Conservation (phyloP, 2,329 filamentous ascomycete genomes). For the Cercospora sesami region DNA sequence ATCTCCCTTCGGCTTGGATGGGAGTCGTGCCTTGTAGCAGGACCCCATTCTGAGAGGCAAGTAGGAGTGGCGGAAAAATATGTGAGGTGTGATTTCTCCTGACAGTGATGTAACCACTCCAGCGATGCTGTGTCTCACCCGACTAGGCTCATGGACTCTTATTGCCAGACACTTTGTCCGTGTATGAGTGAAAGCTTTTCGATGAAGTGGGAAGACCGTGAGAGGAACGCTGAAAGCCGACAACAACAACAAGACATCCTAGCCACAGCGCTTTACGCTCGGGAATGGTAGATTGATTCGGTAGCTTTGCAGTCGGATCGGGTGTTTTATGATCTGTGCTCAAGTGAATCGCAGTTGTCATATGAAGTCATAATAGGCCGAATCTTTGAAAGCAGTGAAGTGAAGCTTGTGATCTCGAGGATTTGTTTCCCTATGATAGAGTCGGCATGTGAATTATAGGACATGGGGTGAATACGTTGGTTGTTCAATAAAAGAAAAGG, state of each 20-base stretch:
- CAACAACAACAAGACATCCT: neutral
- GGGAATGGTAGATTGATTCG: neutral
- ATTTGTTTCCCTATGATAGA: neutral
- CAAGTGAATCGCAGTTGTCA: neutral
- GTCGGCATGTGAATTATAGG: neutral
- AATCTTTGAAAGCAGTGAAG: neutral
- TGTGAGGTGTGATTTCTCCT: neutral
- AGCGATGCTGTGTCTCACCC: neutral
- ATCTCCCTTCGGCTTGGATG: neutral
- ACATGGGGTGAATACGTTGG: accelerated
- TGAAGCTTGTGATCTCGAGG: neutral
- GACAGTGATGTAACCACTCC: neutral
- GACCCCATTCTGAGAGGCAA: neutral
- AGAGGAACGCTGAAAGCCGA: neutral
- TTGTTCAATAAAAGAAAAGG: neutral
- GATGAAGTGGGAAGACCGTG: neutral
- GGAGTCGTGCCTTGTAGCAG: neutral
- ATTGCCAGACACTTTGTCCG: neutral
- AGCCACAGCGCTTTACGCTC: neutral
- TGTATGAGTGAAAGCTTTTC: too few species aligned
- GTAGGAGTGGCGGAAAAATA: neutral
- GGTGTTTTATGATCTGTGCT: neutral
- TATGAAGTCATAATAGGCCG: neutral
- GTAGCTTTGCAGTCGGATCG: neutral
- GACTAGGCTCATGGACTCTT: neutral